Conservation (phyloP, 2,329 filamentous ascomycete species). For the Stemphylium beticola region DNA sequence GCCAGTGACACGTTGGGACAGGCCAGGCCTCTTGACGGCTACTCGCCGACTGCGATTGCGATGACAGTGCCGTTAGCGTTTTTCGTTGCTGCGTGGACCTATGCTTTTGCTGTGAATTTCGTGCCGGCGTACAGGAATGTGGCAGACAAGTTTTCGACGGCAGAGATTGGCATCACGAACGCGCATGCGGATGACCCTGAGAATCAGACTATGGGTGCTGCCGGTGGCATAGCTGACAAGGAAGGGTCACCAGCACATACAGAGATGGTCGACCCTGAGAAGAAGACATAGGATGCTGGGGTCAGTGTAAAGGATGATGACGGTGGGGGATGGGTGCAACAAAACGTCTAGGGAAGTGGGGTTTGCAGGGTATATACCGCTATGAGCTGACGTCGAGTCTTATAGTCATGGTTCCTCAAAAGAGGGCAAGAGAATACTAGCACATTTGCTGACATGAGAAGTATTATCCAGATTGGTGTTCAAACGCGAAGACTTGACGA, state of each 20-base stretch:
- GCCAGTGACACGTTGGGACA: slow-evolving; percentile 67
- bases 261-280: slow-evolving; percentile 18
- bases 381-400: background rate
- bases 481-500: background rate
- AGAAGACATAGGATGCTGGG: slow-evolving; percentile 12
- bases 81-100: slow-evolving; percentile 56
- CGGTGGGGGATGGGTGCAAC: background rate
- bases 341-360: too few species aligned
- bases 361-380: background rate
- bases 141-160: slow-evolving; percentile 62
- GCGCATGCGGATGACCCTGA: slow-evolving; percentile 44
- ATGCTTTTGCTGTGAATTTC: slow-evolving; percentile 64
- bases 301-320: background rate
- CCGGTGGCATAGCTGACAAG: slow-evolving; percentile 15
- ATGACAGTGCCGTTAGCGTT: slow-evolving; percentile 70
- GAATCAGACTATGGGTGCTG: slow-evolving; percentile 12
- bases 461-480: background rate
- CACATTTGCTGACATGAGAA: background rate
- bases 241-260: slow-evolving; percentile 17
- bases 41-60: slow-evolving; percentile 60
- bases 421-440: background rate
- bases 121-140: slow-evolving; percentile 67
- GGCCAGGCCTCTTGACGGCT: slow-evolving; percentile 21
- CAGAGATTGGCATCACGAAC: slow-evolving; percentile 53
- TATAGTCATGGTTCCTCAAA: background rate